Conservation (phyloP, 2,329 filamentous ascomycete species). For the Apiospora kogelbergensis region DNA sequence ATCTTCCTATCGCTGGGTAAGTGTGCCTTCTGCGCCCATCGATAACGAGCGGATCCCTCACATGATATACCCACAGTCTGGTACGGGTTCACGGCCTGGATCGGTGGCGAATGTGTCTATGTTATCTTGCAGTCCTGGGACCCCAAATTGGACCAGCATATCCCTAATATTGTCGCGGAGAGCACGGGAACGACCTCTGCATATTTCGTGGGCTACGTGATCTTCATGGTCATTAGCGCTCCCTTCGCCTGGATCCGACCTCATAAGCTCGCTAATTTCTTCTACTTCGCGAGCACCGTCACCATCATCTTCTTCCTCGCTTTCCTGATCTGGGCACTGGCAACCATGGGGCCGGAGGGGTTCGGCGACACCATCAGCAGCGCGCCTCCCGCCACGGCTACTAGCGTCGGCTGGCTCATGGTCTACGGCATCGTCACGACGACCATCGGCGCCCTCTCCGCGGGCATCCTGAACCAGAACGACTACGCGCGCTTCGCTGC, state of each 20-base stretch:
- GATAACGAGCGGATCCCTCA: neutral
- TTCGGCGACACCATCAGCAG: constrained; percentile 27
- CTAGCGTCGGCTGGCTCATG: constrained; percentile 36
- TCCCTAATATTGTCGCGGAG: constrained; percentile 39
- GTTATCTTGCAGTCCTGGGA: constrained; percentile 42
- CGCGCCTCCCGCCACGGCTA: constrained; percentile 30
- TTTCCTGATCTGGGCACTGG: constrained; percentile 18
- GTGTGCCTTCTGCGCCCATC: neutral
- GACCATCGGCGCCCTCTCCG: constrained; percentile 32
- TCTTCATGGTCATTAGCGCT: constrained; percentile 8
- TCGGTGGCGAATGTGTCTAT: constrained; percentile 33
- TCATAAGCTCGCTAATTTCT: neutral
- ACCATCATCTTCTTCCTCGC: neutral
- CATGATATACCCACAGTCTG: constrained; percentile 41
- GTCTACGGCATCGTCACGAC: constrained; percentile 33
- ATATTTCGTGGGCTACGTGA: constrained; percentile 39
- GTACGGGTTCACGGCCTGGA: constrained; percentile 41
- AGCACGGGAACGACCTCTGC: constrained; percentile 40
- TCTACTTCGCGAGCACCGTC: neutral
- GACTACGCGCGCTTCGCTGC: constrained; percentile 44
- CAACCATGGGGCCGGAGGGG: constrained; percentile 24
- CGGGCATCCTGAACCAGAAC: constrained; percentile 39
- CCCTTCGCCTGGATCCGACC: constrained; percentile 2
- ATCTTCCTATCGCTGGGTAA: constrained; percentile 26
- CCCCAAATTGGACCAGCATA: constrained; percentile 35